phyloP scores from a whole-genome alignment of 192 early-diverging fungal species.

The Coemansia sp. region DNA sequence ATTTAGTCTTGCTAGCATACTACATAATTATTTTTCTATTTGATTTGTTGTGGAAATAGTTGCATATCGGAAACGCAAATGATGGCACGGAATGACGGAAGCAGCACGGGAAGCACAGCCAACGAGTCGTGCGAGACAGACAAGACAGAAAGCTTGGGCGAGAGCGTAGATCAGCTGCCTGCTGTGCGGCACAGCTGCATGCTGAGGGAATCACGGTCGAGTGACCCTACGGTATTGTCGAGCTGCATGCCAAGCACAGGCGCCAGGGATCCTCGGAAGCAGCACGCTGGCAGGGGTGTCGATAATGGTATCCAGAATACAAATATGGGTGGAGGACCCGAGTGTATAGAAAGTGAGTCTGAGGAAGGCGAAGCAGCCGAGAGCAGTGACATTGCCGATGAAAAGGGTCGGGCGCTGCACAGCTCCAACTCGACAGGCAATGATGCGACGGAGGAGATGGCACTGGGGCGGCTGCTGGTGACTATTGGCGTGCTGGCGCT shows the following conservation, averaged over 20 bases:
- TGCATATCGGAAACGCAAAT: not conserved
- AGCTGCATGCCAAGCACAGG: no score
- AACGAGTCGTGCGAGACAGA: not conserved
- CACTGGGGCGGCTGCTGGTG: conserved; percentile 26
- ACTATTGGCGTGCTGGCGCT: conserved; percentile 42
- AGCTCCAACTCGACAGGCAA: conserved; percentile 11
- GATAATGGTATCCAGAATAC: no score
- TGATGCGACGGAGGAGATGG: conserved; percentile 18
- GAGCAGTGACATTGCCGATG: not conserved
- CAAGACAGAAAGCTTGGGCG: no score
- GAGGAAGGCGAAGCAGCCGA: conserved; percentile 2
- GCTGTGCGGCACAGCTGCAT: no score
- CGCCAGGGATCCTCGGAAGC: no score
- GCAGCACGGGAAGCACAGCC: not conserved
- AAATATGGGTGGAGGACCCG: not conserved
- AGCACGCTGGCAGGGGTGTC: no score
- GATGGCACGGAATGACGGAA: not conserved
- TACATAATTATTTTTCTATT: not conserved
- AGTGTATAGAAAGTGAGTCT: not conserved
- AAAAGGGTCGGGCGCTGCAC: conserved; percentile 20
- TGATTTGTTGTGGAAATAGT: not conserved
- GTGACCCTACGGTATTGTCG: no score
- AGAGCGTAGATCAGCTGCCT: no score
- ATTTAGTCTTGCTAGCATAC: not conserved
- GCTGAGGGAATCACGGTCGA: no score